Evolutionary conservation across 31 red algal genomes (phyloP), one percentile per base, ranked within the genome.

Genomic region (Asparagopsis taxiformis): DNA sequence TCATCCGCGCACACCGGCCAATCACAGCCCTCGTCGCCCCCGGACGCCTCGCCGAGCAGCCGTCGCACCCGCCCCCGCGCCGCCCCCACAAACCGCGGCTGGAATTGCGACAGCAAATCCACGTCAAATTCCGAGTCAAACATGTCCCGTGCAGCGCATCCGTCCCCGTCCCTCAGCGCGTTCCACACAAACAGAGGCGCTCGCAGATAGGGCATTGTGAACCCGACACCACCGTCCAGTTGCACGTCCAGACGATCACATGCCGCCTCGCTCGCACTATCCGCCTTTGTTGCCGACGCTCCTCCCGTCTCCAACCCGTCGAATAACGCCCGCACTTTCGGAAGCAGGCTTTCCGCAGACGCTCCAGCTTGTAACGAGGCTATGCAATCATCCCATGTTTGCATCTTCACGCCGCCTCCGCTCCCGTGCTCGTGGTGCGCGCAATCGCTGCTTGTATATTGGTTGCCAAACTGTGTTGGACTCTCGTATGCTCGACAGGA

Each of bases 361-460:
- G 63, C 63, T 3, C 63, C 63, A 36, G 63, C 63, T 17, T 43
- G 63, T 6, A 67, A 36, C 3, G 63, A 35, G 30, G 63, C 63
- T 3, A 67, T 24, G 21, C 31, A 35, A 24, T 67, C 63, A 19
- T 67, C 63, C 33, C 31, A 67, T 17, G 63, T 43, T 28, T 67
- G 36, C 63, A 67, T 67, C 52, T 11, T 55, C 52, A 55, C 52
- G 52, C 21, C 26, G 21, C 52, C 5, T 55, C 7, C 44, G 21
- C 52, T 24, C 52, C 21, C 26, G 52, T 24, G 4, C 52, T 5
- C 52, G 26, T 7, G 21, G 21, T 55, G 7, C n/a, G n/a, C n/a
- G n/a, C n/a, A n/a, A n/a, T n/a, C n/a, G n/a, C n/a, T n/a, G n/a
- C n/a, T n/a, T n/a, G n/a, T n/a, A n/a, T n/a, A n/a, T n/a, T n/a